phyloP scores from a whole-genome alignment of 2,329 filamentous ascomycete species.

The Fusarium dimerum region DNA sequence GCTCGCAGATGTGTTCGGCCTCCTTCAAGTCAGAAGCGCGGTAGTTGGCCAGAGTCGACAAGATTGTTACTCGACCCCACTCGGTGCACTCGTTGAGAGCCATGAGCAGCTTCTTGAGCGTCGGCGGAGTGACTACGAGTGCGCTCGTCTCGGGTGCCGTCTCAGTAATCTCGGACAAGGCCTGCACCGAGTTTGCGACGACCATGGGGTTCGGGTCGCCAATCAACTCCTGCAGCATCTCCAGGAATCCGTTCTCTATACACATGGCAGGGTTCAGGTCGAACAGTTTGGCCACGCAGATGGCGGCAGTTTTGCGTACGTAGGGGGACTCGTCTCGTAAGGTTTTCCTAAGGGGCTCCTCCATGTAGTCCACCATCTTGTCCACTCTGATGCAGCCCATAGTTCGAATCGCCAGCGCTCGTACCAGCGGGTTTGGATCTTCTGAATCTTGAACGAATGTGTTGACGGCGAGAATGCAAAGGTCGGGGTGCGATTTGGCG shows the following conservation, averaged over 20 bases:
- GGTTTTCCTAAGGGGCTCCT: conserved; percentile 94
- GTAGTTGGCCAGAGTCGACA: conserved; percentile 88
- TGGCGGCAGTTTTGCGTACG: conserved; percentile 95
- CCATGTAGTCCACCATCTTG: conserved; percentile 99
- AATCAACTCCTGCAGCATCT: conserved; percentile 91
- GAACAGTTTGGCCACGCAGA: conserved; percentile 97
- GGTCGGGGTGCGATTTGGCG: conserved; percentile 96
- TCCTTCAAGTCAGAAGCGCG: conserved; percentile 87
- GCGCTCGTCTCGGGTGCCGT: conserved; percentile 88
- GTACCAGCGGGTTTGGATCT: conserved; percentile 93
- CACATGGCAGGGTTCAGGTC: conserved; percentile 92
- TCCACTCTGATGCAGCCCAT: conserved; percentile 99
- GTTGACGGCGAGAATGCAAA: conserved; percentile 98
- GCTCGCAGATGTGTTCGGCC: conserved; percentile 96
- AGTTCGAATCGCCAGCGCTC: conserved; percentile 92
- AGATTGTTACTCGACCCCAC: conserved; percentile 93
- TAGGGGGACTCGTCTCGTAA: conserved; percentile 96
- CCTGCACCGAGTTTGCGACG: conserved; percentile 94
- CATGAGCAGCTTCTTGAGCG: conserved; percentile 93
- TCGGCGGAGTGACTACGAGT: conserved; percentile 77
- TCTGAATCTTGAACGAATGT: conserved; percentile 99
- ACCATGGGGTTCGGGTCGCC: conserved; percentile 99
- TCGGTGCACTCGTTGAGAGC: conserved; percentile 97
- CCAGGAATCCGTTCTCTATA: conserved; percentile 94
- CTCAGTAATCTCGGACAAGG: conserved; percentile 87